phyloP scores from a whole-genome alignment of 768 basidiomycete species.

The Pleurotus cornucopiae region DNA sequence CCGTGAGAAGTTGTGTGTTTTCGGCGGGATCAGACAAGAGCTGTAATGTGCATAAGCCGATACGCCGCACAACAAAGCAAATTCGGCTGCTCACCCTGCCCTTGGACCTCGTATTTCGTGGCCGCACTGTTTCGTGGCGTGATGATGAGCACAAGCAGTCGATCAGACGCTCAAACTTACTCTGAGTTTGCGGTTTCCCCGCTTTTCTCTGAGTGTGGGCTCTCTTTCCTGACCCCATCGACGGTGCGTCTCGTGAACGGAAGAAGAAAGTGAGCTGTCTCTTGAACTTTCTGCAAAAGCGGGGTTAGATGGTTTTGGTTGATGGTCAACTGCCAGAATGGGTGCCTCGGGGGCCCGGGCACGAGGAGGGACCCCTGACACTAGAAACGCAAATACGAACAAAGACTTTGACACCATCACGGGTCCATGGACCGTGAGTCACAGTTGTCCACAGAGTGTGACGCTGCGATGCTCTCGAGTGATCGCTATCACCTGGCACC shows the following conservation, averaged over 20 bases:
- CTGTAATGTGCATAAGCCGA: slow-evolving; percentile 18
- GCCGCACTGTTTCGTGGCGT: slow-evolving; percentile 33
- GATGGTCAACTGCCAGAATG: not conserved
- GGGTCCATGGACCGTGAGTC: no score
- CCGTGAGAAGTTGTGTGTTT: slow-evolving; percentile 61
- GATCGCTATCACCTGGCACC: no score
- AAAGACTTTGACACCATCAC: no score
- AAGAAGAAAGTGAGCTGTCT: not conserved
- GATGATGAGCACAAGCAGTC: slow-evolving; percentile 6
- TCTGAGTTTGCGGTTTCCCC: slow-evolving; percentile 15
- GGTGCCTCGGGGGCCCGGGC: slow-evolving; percentile 11
- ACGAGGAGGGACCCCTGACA: slow-evolving; percentile 10
- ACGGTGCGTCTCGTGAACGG: not conserved
- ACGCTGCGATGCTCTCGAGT: no score
- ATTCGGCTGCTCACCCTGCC: slow-evolving; percentile 41
- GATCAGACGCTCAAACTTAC: slow-evolving; percentile 18
- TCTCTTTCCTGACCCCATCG: slow-evolving; percentile 18
- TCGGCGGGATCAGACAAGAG: slow-evolving; percentile 56
- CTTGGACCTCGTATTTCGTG: slow-evolving; percentile 56
- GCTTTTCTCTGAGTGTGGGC: slow-evolving; percentile 8
- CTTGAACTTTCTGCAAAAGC: slow-evolving; percentile 1
- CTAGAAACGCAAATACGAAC: not conserved
- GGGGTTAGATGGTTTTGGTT: slow-evolving; percentile 8
- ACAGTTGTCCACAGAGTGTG: no score
- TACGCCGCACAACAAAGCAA: not conserved